Conservation (phyloP, 352 stramenopile genomes). For the Thraustochytrium sp. region DNA sequence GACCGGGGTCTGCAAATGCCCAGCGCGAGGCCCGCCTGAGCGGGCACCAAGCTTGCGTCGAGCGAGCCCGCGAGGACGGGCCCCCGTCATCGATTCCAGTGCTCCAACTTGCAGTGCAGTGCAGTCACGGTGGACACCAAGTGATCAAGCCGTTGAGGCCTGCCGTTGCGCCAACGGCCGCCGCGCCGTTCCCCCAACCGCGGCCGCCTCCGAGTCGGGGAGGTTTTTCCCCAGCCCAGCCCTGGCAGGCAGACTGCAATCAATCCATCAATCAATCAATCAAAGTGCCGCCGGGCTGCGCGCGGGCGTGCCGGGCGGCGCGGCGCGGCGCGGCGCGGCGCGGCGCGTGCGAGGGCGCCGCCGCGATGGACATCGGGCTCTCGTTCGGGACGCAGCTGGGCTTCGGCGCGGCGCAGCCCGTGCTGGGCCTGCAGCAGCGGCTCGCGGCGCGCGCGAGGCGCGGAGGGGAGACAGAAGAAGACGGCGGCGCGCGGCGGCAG, state of each 20-base stretch:
- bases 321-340: background rate
- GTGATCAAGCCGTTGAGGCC: no score
- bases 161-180: no score
- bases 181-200: background rate
- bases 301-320: background rate
- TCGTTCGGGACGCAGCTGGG: conserved; percentile 23
- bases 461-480: background rate
- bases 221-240: no score
- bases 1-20: no score
- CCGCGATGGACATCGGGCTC: background rate
- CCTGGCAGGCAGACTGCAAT: no score
- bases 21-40: no score
- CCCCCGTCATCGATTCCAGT: no score
- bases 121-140: no score
- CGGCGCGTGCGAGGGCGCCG: background rate
- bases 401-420: background rate
- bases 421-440: background rate
- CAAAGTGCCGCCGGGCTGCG: background rate
- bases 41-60: no score
- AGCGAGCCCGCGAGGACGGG: no score
- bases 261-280: background rate
- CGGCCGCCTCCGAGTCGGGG: background rate
- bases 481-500: no score
- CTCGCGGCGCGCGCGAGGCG: background rate
- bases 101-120: no score